A percentile compares a stretch with the other conserved stretches of the same genome.
phyloP scores from a whole-genome alignment of 2,329 filamentous ascomycete species.

The Talaromyces sp. region DNA sequence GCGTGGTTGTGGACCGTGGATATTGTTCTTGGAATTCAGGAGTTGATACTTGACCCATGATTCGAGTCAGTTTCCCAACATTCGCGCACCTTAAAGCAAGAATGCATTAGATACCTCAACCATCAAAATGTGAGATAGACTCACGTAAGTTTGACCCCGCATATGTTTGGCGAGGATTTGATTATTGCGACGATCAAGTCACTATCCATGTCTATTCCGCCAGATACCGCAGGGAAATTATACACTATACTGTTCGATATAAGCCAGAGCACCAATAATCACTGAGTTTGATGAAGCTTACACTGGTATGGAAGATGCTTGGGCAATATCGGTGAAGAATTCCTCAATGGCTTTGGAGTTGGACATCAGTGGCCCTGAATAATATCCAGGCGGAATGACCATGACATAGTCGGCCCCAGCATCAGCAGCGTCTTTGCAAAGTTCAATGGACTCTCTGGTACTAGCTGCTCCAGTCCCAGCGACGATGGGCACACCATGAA shows the following conservation, averaged over 20 bases:
- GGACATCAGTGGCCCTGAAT: neutral
- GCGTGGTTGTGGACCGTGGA: neutral
- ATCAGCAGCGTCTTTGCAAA: slow-evolving; percentile 4
- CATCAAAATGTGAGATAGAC: neutral
- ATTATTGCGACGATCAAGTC: neutral
- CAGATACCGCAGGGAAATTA: neutral
- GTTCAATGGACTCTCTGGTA: slow-evolving; percentile 1
- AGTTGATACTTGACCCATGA: neutral
- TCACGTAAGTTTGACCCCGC: slow-evolving; percentile 1
- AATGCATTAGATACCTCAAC: neutral
- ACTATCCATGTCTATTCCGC: slow-evolving; percentile 2
- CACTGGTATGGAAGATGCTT: slow-evolving; percentile 2
- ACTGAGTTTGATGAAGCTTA: neutral
- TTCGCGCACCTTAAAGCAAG: neutral
- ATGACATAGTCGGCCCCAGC: slow-evolving; percentile 2
- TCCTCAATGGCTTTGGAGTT: neutral
- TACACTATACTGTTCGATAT: neutral
- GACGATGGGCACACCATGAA: neutral
- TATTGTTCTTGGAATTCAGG: neutral
- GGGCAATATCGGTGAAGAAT: slow-evolving; percentile 1
- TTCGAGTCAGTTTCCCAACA: slow-evolving; percentile 1
- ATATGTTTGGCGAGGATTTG: neutral
- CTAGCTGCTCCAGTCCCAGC: neutral
- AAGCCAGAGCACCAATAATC: neutral
- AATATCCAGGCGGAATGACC: slow-evolving; percentile 1